These are phyloP conservation scores for Colletotrichum neosansevieriae DNA, from an alignment of 2,329 filamentous ascomycete species.

Conservation along the genomic window DNA sequence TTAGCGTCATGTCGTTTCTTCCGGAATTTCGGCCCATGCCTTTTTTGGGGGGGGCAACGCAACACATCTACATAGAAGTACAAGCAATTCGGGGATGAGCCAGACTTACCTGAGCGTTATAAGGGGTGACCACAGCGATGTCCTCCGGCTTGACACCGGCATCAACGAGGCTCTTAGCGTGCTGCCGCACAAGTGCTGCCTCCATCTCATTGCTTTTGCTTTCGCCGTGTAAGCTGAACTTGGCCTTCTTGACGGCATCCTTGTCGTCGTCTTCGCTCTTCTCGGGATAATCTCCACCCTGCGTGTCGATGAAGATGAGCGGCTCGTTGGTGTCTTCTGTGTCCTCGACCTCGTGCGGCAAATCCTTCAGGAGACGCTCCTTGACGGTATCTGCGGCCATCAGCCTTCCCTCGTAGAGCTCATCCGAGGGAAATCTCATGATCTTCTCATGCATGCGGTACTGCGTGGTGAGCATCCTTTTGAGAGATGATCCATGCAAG, in stretches of 20 bases:
- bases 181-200: conserved; percentile 81
- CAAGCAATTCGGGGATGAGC: neutral
- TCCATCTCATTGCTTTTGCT: conserved; percentile 96
- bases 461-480: conserved; percentile 95
- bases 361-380: conserved; percentile 77
- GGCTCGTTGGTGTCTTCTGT: conserved; percentile 91
- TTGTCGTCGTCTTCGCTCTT: conserved; percentile 79
- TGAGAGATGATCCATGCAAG: conserved; percentile 85
- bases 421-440: conserved; percentile 92
- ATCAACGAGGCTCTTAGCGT: conserved; percentile 80
- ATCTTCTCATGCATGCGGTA: conserved; percentile 98
- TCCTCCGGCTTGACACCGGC: conserved; percentile 85
- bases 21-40: neutral
- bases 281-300: conserved; percentile 92
- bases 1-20: conserved; percentile 40
- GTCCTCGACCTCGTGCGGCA: conserved; percentile 82
- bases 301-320: conserved; percentile 94
- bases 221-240: conserved; percentile 59
- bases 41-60: too few relatives aligned
- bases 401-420: conserved; percentile 86
- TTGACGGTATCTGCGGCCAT: conserved; percentile 85
- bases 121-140: conserved; percentile 94
- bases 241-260: conserved; percentile 57
- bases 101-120: conserved; percentile 86
- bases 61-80: neutral